Percentiles rank a stretch among this genome's conserved stretches.
Evolutionary conservation across 2,329 filamentous ascomycete genomes (phyloP).

Genomic region (Tolypocladium album): DNA sequence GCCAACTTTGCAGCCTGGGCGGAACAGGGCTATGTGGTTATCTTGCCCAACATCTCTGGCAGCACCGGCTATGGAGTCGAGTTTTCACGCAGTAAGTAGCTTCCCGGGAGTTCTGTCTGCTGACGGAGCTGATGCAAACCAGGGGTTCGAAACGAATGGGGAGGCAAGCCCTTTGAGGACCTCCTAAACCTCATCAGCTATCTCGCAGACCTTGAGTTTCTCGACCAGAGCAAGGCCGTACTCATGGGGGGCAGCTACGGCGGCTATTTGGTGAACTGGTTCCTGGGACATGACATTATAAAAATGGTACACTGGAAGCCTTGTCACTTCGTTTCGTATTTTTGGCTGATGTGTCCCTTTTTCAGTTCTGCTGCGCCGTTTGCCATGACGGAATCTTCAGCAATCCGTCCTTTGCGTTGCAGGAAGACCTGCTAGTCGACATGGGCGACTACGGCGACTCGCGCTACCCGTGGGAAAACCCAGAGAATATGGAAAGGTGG

Average conservation of each 20-base stretch:
- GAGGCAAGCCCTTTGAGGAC: neutral
- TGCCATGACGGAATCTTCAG: neutral
- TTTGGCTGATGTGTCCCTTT: neutral
- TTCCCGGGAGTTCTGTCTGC: neutral
- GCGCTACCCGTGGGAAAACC: neutral
- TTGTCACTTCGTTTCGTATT: neutral
- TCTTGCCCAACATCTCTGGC: neutral
- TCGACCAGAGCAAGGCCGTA: neutral
- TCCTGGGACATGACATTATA: neutral
- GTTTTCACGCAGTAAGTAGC: neutral
- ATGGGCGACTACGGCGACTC: neutral
- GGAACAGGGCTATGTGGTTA: neutral
- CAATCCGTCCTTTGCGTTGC: neutral
- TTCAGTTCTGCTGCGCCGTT: neutral
- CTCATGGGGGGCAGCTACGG: neutral
- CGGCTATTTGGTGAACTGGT: neutral
- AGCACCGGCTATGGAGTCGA: neutral
- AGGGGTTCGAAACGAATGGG: neutral
- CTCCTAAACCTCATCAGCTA: neutral
- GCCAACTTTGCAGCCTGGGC: neutral
- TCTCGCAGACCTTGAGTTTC: neutral
- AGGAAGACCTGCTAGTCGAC: neutral
- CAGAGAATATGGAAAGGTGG: neutral
- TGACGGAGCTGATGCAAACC: neutral
- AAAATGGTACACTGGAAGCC: neutral